Percentiles rank a stretch among this genome's conserved stretches.
Conservation (phyloP, 176 grass and related monocot species). For the Eleusine indica region DNA sequence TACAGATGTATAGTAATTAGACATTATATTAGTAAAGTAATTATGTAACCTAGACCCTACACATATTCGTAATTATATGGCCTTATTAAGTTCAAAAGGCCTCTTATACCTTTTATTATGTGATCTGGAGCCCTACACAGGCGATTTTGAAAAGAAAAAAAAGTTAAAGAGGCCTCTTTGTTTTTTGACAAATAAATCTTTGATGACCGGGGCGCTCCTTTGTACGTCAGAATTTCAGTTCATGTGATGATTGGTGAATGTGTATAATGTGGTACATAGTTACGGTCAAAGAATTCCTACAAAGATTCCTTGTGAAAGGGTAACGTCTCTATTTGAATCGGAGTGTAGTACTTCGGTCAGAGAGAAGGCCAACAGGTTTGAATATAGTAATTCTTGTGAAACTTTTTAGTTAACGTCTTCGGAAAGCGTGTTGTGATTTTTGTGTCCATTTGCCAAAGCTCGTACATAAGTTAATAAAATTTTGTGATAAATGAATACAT, state of each 20-base stretch:
- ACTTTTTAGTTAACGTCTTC: neutral
- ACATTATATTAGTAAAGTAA: neutral
- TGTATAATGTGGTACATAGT: no score
- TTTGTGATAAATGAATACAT: neutral
- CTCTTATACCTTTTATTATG: no score
- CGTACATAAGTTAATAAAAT: neutral
- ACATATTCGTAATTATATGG: constrained; percentile 14
- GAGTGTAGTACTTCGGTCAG: no score
- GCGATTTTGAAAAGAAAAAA: no score
- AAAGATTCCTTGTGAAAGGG: neutral
- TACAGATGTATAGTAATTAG: constrained; percentile 19
- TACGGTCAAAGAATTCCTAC: neutral
- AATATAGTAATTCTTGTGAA: neutral
- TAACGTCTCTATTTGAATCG: no score
- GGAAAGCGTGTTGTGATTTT: neutral
- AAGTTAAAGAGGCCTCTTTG: constrained; percentile 33
- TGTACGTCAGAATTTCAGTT: neutral
- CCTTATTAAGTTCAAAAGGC: neutral
- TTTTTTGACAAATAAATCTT: neutral
- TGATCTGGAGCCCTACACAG: no score
- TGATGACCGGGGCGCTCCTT: neutral
- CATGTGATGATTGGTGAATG: neutral
- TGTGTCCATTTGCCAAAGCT: neutral
- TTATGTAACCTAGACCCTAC: constrained; percentile 18
- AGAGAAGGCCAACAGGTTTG: neutral